phyloP scores from a whole-genome alignment of 768 basidiomycete genomes.

The Cystofilobasidium ferigula region DNA sequence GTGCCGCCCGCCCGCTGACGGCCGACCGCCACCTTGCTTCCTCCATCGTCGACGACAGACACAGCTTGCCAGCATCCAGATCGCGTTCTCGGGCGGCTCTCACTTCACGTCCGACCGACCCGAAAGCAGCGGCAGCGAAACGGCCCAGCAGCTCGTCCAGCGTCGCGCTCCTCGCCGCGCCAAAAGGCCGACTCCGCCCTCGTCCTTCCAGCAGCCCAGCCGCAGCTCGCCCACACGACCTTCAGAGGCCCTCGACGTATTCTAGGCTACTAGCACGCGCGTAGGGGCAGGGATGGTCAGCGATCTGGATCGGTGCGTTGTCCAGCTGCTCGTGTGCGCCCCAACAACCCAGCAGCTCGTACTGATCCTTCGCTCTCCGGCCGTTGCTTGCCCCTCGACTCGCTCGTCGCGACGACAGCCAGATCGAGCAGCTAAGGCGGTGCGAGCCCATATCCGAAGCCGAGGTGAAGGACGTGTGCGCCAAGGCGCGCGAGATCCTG shows the following conservation, averaged over 20 bases:
- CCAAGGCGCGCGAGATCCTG: constrained; percentile 90
- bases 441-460: constrained; percentile 94
- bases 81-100: too few species aligned
- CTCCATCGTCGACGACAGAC: too few species aligned
- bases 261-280: neutral
- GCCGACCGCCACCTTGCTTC: too few species aligned
- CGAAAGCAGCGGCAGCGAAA: too few species aligned
- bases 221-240: neutral
- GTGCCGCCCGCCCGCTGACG: too few species aligned
- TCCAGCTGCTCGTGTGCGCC: neutral
- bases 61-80: too few species aligned
- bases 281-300: neutral
- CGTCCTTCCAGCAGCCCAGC: too few species aligned
- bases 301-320: constrained; percentile 10
- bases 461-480: constrained; percentile 85
- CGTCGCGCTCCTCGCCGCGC: too few species aligned
- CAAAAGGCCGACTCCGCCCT: too few species aligned
- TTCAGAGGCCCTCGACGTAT: neutral
- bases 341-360: neutral
- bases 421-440: constrained; percentile 84
- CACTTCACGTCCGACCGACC: too few species aligned
- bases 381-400: neutral
- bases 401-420: constrained; percentile 44
- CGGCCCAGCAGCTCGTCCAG: too few species aligned
- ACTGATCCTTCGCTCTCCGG: neutral